phyloP scores from a whole-genome alignment of 2,329 filamentous ascomycete genomes.

The Ophiostoma himal-ulmi region DNA sequence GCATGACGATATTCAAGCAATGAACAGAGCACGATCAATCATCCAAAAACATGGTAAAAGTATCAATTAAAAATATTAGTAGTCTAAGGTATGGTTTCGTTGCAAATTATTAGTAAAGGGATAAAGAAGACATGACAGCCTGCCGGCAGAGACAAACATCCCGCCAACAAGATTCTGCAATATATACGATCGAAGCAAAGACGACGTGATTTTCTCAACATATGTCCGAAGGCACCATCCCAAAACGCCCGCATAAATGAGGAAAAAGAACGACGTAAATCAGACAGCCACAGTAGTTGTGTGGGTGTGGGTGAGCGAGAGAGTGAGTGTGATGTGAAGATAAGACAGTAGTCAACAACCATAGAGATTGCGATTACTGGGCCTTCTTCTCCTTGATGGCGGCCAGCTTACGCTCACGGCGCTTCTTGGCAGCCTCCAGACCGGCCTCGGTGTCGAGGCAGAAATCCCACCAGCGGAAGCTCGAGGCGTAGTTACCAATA shows the following conservation, averaged over 20 bases:
- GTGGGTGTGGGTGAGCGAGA: neutral
- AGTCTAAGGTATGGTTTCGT: conserved; percentile 14
- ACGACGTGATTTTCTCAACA: conserved; percentile 14
- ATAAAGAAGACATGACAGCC: conserved; percentile 1
- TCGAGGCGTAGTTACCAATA: conserved; percentile 95
- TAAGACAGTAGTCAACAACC: neutral
- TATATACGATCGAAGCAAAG: conserved; percentile 25
- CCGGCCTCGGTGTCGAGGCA: conserved; percentile 88
- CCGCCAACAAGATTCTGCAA: conserved; percentile 12
- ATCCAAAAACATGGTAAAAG: neutral
- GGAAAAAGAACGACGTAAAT: conserved; percentile 1
- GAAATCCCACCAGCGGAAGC: conserved; percentile 99
- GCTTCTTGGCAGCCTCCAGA: conserved; percentile 75
- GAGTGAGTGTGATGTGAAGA: neutral
- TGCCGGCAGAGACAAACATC: neutral
- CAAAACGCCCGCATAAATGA: conserved; percentile 20
- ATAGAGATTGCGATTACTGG: conserved; percentile 42
- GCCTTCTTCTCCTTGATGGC: conserved; percentile 62
- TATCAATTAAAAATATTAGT: conserved; percentile 19
- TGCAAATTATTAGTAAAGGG: conserved; percentile 14
- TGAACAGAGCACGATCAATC: neutral
- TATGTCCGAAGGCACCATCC: conserved; percentile 14
- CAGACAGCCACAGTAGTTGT: neutral
- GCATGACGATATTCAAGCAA: too few species aligned
- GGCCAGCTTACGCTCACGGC: conserved; percentile 70